Percentiles rank a stretch among this genome's conserved stretches.
Conservation (phyloP, 345 rosid species). For the Gossypioides kirkii region DNA sequence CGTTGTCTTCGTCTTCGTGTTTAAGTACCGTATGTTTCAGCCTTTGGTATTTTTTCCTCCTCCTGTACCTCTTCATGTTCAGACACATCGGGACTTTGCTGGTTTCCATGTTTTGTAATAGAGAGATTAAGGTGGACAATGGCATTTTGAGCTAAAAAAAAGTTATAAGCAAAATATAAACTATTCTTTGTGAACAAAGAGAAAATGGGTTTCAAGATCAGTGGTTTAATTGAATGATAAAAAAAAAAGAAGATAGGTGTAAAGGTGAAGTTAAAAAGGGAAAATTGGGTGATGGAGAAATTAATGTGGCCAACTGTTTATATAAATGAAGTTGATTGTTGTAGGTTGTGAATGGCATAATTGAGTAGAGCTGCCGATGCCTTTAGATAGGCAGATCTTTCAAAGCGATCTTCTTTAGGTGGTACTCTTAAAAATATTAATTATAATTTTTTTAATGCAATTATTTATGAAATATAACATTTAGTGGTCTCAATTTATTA, state of each 20-base stretch:
- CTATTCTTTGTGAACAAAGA: too few species aligned
- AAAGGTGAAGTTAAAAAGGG: not conserved
- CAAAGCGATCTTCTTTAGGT: not conserved
- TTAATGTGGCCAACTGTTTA: not conserved
- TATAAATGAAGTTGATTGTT: not conserved
- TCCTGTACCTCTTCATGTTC: conserved; percentile 4
- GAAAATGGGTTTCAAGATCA: not conserved
- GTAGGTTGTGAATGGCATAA: not conserved
- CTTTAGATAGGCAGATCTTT: not conserved
- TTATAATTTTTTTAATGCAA: too few species aligned
- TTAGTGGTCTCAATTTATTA: too few species aligned
- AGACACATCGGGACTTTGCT: not conserved
- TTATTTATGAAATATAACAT: too few species aligned
- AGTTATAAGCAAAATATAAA: not conserved
- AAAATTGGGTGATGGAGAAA: not conserved
- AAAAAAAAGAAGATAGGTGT: not conserved
- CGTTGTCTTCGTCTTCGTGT: not conserved
- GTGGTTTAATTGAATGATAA: not conserved
- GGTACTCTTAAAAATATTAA: too few species aligned
- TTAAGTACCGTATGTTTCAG: not conserved
- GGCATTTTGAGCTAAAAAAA: not conserved
- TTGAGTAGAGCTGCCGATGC: not conserved
- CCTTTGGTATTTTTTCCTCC: conserved; percentile 11
- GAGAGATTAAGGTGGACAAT: not conserved
- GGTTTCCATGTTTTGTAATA: not conserved